phyloP scores from a whole-genome alignment of 106 monocot genomes.

The Acanthochlamys bracteata region DNA sequence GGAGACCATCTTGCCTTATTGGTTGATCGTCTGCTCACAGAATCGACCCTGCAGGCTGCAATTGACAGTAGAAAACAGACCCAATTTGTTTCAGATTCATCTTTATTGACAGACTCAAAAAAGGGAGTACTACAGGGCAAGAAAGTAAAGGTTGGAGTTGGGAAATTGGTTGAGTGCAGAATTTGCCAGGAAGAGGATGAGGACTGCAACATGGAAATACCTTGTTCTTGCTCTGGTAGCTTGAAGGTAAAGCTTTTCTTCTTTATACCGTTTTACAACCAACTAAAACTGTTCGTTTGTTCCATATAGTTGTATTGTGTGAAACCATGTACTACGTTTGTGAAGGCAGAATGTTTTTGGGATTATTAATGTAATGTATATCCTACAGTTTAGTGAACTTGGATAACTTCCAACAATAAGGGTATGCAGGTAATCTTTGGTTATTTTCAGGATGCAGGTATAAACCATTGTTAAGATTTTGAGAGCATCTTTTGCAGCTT shows the following conservation, averaged over 20 bases:
- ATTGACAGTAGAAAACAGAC: slow-evolving; percentile 29
- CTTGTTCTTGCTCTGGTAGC: slow-evolving; percentile 79
- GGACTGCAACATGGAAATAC: slow-evolving; percentile 51
- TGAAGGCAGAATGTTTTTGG: too few relatives aligned
- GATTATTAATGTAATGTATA: too few relatives aligned
- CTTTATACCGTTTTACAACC: neutral
- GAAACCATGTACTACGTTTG: too few relatives aligned
- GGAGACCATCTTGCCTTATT: slow-evolving; percentile 60
- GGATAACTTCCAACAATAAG: too few relatives aligned
- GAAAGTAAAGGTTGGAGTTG: slow-evolving; percentile 3
- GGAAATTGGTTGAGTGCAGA: slow-evolving; percentile 50
- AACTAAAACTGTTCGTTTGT: too few relatives aligned
- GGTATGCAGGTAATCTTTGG: too few relatives aligned
- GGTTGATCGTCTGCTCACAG: slow-evolving; percentile 66
- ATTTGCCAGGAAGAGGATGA: slow-evolving; percentile 82
- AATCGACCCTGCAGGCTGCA: slow-evolving; percentile 45
- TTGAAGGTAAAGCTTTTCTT: slow-evolving; percentile 36
- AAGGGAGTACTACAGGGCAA: slow-evolving; percentile 4
- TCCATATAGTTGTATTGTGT: too few relatives aligned
- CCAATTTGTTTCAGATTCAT: neutral
- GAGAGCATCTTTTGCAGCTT: too few relatives aligned
- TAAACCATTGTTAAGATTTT: too few relatives aligned
- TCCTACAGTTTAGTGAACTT: too few relatives aligned
- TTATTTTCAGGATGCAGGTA: too few relatives aligned
- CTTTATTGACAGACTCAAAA: neutral